These are phyloP conservation scores for Saccharum spontaneum DNA, from an alignment of 176 grass and related monocot species.

Conservation along the genomic window DNA sequence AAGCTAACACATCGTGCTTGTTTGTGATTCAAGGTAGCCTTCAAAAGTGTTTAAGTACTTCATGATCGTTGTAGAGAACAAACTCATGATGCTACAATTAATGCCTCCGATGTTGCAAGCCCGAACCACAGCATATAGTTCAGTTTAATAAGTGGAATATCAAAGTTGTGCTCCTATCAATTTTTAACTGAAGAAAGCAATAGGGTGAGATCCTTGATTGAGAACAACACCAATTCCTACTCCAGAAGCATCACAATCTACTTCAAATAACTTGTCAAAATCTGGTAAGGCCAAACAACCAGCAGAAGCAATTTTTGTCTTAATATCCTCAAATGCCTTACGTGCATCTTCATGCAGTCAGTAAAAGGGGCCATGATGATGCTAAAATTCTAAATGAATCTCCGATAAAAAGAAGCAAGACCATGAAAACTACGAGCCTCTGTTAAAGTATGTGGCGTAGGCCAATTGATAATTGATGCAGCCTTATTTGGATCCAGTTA, in stretches of 20 bases:
- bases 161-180: background rate
- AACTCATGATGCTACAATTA: background rate
- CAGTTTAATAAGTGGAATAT: background rate
- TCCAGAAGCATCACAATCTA: background rate
- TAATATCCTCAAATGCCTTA: background rate
- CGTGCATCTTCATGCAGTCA: background rate
- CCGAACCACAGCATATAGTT: background rate
- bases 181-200: background rate
- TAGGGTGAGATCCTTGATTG: background rate
- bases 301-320: background rate
- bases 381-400: slow-evolving; percentile 25
- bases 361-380: background rate
- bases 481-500: background rate
- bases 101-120: background rate
- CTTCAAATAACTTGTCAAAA: background rate
- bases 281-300: background rate
- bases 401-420: slow-evolving; percentile 15
- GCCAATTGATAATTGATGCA: background rate
- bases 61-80: background rate
- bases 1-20: background rate
- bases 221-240: background rate
- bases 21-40: background rate
- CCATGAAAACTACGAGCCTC: slow-evolving; percentile 32
- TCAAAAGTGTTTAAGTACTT: background rate
- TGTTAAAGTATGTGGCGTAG: background rate